Evolutionary conservation across 2,329 filamentous ascomycete genomes (phyloP).

Genomic region (Verruconis gallopava): DNA sequence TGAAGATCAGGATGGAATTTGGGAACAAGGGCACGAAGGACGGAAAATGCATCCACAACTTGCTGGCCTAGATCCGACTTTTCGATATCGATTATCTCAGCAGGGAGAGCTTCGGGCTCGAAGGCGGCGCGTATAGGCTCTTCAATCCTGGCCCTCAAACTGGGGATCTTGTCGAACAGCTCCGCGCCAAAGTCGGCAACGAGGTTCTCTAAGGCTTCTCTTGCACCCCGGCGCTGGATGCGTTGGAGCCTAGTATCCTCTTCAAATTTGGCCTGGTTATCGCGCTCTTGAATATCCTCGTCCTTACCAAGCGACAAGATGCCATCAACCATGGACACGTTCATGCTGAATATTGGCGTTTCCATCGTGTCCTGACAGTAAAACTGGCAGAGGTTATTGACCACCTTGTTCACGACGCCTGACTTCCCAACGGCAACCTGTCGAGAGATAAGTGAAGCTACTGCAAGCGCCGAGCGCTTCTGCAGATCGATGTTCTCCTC

Average conservation of each 20-base stretch:
- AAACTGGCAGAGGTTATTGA: conserved; percentile 91
- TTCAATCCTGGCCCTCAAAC: conserved; percentile 69
- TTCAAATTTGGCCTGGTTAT: conserved; percentile 81
- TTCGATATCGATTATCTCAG: conserved; percentile 58
- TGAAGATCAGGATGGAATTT: conserved; percentile 66
- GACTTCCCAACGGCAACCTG: conserved; percentile 70
- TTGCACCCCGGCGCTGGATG: conserved; percentile 83
- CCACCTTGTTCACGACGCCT: conserved; percentile 87
- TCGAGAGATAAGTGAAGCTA: conserved; percentile 73
- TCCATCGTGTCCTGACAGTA: conserved; percentile 96
- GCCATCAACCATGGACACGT: conserved; percentile 61
- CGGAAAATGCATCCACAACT: conserved; percentile 86
- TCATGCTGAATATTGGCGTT: conserved; percentile 84
- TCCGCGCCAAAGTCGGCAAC: conserved; percentile 64
- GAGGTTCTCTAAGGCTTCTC: conserved; percentile 83
- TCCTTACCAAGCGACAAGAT: conserved; percentile 95
- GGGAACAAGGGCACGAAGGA: conserved; percentile 84
- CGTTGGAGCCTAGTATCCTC: conserved; percentile 77
- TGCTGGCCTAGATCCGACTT: conserved; percentile 93
- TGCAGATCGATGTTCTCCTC: conserved; percentile 89
- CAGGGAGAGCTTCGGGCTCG: conserved; percentile 50
- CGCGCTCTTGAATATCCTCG: conserved; percentile 85
- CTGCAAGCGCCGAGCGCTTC: conserved; percentile 69
- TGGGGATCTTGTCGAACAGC: conserved; percentile 74
- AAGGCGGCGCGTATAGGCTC: conserved; percentile 66